Evolutionary conservation across 2,329 filamentous ascomycete species (phyloP).

Genomic region (Pseudopyrenochaeta lycopersici): DNA sequence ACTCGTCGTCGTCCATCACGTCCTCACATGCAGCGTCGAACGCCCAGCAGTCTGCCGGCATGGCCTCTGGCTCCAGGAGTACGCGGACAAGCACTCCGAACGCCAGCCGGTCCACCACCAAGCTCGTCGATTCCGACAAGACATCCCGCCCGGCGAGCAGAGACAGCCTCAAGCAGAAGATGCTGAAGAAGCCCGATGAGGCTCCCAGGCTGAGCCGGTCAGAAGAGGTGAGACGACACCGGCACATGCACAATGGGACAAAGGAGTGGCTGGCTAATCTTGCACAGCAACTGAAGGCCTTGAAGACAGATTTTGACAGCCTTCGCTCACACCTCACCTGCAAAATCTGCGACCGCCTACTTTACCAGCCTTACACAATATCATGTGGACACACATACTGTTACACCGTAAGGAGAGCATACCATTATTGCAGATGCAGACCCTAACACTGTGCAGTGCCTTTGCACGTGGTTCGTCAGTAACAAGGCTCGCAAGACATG

Average conservation of each 20-base stretch:
- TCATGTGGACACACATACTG: constrained; percentile 77
- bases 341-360: constrained; percentile 72
- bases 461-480: constrained; percentile 64
- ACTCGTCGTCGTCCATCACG: constrained; percentile 36
- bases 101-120: constrained; percentile 37
- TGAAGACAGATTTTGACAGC: constrained; percentile 64
- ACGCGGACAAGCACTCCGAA: constrained; percentile 38
- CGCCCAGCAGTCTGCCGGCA: constrained; percentile 30
- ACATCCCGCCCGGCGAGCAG: constrained; percentile 46
- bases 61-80: constrained; percentile 32
- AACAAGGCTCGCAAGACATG: constrained; percentile 70
- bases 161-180: constrained; percentile 51
- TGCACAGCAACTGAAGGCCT: constrained; percentile 49
- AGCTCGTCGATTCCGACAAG: constrained; percentile 40
- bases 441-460: constrained; percentile 57
- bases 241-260: constrained; percentile 11
- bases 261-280: constrained; percentile 29
- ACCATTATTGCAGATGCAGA: constrained; percentile 11
- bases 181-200: constrained; percentile 46
- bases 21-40: constrained; percentile 29
- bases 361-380: constrained; percentile 75
- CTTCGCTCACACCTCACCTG: constrained; percentile 70
- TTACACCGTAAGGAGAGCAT: constrained; percentile 63
- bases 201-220: constrained; percentile 40
- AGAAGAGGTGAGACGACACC: constrained; percentile 41